Evolutionary conservation across 352 stramenopile genomes (phyloP), one percentile per base, ranked within the genome.

Genomic region (Thalassiosira livingstoniorum): DNA sequence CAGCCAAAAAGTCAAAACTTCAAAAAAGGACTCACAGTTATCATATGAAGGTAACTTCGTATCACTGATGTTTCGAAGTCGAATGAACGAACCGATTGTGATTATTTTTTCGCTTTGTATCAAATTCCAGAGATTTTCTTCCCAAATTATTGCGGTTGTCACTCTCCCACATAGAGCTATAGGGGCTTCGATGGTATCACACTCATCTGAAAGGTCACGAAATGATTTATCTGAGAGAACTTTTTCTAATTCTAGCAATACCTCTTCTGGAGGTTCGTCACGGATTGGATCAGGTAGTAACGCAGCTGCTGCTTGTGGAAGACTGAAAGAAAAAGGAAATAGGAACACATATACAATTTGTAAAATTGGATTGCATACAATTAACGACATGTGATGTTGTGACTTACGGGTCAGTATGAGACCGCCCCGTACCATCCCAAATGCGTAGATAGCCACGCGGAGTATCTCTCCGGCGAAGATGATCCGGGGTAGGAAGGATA

Each of bases 401-500:
- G 43, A 86, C 82, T 78, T 71, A 89, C 68, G 80, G 79, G 82
- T 93, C 90, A 32, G 87, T 90, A 42, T 37, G 58, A 25, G 87
- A 69, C 51, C 70, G 69, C 45, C 90, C 90, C n/a, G 90, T 91
- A 31, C 90, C 90, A 86, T 94, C 90, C 90, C 90, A 94, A n/a
- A 94, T 65, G 32, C 90, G 75, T 54, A 94, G 80, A 45, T 88
- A 90, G 51, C 87, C 90, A 61, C 78, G 80, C 7, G 86, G 79
- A 31, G 78, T 84, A 63, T 87, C 69, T 31, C 62, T 35, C 62
- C 60, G 29, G 34, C 68, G 57, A 11, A 83, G 42, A 37, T 89
- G 61, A 13, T 74, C 45, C 0, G 87, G 80, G 37, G 69, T 80
- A 1, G 76, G 77, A 77, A 91, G 79, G 2, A 89, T 87, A 27